Conservation (phyloP, 805 yeast species). For the Candida methanosorbosa region DNA sequence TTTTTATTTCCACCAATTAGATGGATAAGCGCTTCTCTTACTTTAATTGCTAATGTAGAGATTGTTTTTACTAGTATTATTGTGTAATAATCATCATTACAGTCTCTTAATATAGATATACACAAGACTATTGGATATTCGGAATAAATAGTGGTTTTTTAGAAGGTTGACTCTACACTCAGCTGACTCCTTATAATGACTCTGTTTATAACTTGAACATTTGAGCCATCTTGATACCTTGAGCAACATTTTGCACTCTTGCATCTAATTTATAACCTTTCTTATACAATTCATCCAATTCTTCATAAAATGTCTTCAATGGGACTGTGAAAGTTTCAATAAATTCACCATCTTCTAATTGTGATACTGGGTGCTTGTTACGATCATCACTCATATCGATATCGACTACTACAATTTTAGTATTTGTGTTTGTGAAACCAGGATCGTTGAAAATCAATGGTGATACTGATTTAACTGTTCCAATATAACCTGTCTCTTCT, state of each 20-base stretch:
- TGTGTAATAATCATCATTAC: too few relatives aligned
- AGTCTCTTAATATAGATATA: too few relatives aligned
- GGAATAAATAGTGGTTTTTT: too few relatives aligned
- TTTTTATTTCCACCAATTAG: too few relatives aligned
- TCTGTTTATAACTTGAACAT: slow-evolving; percentile 1
- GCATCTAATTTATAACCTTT: slow-evolving; percentile 82
- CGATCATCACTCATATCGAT: slow-evolving; percentile 62
- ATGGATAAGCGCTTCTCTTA: too few relatives aligned
- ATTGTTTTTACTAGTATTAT: too few relatives aligned
- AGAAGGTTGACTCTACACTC: too few relatives aligned
- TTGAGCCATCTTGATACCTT: slow-evolving; percentile 59
- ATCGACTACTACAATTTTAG: slow-evolving; percentile 68
- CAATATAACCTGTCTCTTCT: slow-evolving; percentile 92
- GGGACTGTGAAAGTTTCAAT: slow-evolving; percentile 83
- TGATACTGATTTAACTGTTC: slow-evolving; percentile 34
- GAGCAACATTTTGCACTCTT: slow-evolving; percentile 77
- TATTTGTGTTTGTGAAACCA: slow-evolving; percentile 79
- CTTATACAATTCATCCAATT: slow-evolving; percentile 38
- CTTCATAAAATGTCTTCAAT: slow-evolving; percentile 45
- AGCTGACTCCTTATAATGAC: too few relatives aligned
- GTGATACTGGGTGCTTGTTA: slow-evolving; percentile 61
- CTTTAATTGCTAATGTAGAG: too few relatives aligned
- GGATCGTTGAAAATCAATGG: slow-evolving; percentile 41
- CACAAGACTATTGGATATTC: too few relatives aligned
- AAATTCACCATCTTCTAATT: slow-evolving; percentile 85